phyloP scores from a whole-genome alignment of 345 rosid species.

The Schrenkiella parvula region DNA sequence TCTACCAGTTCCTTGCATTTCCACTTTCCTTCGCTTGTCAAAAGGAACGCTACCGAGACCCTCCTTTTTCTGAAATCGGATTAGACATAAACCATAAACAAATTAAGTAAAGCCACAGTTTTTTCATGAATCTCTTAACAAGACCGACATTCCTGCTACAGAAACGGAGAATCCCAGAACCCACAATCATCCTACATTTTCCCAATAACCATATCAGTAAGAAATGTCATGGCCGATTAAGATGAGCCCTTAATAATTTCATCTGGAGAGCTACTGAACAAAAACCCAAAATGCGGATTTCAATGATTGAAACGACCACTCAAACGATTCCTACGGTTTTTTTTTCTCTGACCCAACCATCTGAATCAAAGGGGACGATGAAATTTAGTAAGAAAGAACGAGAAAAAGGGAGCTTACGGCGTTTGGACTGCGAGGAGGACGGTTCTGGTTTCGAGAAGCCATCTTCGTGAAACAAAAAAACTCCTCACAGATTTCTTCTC shows the following conservation, averaged over 20 bases:
- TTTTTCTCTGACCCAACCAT: not conserved
- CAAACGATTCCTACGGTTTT: not conserved
- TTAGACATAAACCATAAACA: not conserved
- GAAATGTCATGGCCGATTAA: not conserved
- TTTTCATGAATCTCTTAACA: not conserved
- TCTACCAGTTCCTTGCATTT: constrained; percentile 36
- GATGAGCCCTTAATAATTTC: not conserved
- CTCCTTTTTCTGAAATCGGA: constrained; percentile 46
- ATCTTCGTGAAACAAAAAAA: constrained; percentile 23
- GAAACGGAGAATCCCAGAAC: not conserved
- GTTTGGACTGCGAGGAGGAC: constrained; percentile 73
- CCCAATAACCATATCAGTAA: not conserved
- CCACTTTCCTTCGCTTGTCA: constrained; percentile 69
- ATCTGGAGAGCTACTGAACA: not conserved
- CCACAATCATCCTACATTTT: not conserved
- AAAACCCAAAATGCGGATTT: not conserved
- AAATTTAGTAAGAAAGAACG: not conserved
- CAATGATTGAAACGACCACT: not conserved
- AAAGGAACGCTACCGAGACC: constrained; percentile 40
- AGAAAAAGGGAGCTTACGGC: constrained; percentile 33
- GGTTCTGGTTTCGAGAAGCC: constrained; percentile 74
- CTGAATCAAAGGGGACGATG: not conserved
- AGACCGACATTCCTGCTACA: not conserved
- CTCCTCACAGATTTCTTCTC: not conserved
- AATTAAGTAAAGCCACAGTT: not conserved